Evolutionary conservation across 768 basidiomycete species (phyloP), one percentile per base, ranked within the genome.

Genomic region (Coprinopsis sp.): DNA sequence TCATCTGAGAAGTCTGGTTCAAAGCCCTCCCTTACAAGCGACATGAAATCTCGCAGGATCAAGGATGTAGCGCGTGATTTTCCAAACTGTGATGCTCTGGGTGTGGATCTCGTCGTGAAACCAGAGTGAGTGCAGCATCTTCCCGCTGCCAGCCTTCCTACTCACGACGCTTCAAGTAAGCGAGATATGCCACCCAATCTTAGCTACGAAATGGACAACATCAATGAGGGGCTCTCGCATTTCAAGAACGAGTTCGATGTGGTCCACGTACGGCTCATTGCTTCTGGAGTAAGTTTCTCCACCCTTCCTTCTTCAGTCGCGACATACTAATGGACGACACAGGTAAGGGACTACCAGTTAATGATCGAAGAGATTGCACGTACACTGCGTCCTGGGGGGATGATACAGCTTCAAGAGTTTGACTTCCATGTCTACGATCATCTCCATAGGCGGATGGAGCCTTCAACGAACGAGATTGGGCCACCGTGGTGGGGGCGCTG

Each of bases 201-300:
- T 63, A 79, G 85, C 83, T 87, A 81, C 56, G 87, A 91, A 62
- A 76, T 88, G 5, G 88, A 90, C 59, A 87, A 91, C 60, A 81
- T 90, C 59, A 90, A 91, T 64, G 76, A 89, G 13, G 87, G 88
- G 2, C 68, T 91, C 16, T 83, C 87, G 55, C 88, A 90, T 64
- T 89, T 81, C 60, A 87, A 83, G 56, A 82, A 81, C 5, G 75
- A 81, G 49, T 90, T 88, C 65, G 76, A 90, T 56, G 82, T 84
- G 12, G 84, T 85, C 1, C 87, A 89, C 56, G 76, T 78, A 25
- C 79, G 82, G 21, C 74, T 89, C 29, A 75, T 90, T 46, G 74
- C 82, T 3, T 79, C 85, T 21, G 88, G 88, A 30, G 87, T 89
- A 57, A 58, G 84, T 68, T 68, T 28, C 33, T n/a, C 12, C 51